Base-by-base conservation (phyloP, 2,329 filamentous ascomycete species). In the Diaporthe eres region DNA sequence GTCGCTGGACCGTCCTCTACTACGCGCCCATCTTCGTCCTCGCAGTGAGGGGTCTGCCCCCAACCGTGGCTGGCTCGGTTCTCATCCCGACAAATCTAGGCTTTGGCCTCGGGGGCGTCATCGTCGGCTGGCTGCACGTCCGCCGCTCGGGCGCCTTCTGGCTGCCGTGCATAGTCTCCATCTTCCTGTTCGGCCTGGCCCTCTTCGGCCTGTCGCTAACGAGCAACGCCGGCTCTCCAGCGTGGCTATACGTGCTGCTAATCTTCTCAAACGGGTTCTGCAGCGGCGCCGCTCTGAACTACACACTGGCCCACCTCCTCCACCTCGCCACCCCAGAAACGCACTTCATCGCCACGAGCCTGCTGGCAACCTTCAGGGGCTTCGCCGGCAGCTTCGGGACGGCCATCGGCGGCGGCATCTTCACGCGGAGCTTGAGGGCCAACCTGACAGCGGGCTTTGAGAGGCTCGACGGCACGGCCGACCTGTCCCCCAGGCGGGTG, bases 351-450 rank as follows among this genome's bases (percentile, higher is more conserved):
- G 91, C 93, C 4, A 95, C 93, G 0, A 93, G 94, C 17, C 86
- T 98, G 57, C 84, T 96, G 5, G 91, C 93, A 39, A 97, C 94
- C 0, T 96, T 96, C 84, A 90, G 95, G 5, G 94, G 94, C 7
- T 96, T 97, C 78, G 94, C 94, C 0, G 94, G 94, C 19, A 94
- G 92, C 71, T 97, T 97, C 79, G 94, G 95, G 3, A 93, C 93
- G 1, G 91, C 94, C 0, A 93, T 96, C 65, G 94, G 94, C 3
- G 94, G 95, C 3, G 95, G 95, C 0, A 87, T 94, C 72, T 96
- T 96, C 81, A 87, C 89, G 55, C 89, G 94, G 7, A 86, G 91
- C 2, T 83, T 96, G 44, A 86, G 88, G 61, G 83, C 79, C 2
- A 85, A 86, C 0, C 85, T 96, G 2, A 85, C 87, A n/a, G 79